Conservation (phyloP, 169 alveolate genomes). For the Cardiosporidium cionae region DNA sequence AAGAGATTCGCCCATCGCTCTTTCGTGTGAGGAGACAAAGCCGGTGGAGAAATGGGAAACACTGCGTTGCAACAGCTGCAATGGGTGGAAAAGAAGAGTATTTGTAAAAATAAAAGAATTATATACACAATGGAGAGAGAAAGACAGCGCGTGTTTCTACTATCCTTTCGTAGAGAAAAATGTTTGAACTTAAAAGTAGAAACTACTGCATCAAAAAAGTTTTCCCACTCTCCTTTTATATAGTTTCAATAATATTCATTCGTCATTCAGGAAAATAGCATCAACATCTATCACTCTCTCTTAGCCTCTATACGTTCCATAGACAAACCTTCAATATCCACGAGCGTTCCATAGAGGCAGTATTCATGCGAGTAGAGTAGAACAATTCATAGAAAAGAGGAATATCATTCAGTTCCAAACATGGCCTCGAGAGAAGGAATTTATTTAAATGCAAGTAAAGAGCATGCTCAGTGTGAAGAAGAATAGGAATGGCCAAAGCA, state of each 20-base stretch:
- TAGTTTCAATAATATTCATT: neutral
- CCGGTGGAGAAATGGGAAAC: too few species aligned
- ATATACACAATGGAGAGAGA: too few species aligned
- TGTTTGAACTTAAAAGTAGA: neutral
- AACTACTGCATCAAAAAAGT: neutral
- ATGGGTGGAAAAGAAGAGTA: too few species aligned
- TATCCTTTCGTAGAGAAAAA: neutral
- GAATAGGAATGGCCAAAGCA: neutral
- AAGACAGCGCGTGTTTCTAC: neutral
- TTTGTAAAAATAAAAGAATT: too few species aligned
- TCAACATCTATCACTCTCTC: neutral
- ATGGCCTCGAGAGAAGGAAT: neutral
- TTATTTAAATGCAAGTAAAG: neutral
- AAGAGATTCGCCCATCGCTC: too few species aligned
- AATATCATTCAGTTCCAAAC: neutral
- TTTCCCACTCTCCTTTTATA: neutral
- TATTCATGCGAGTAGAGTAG: neutral
- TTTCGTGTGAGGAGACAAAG: too few species aligned
- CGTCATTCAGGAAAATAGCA: neutral
- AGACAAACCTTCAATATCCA: neutral
- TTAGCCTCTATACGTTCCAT: neutral
- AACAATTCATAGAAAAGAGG: neutral
- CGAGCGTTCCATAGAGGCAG: neutral
- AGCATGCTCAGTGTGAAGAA: neutral
- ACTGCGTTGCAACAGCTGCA: too few species aligned